These are phyloP conservation scores for Talaromyces piceae DNA, from an alignment of 2,329 filamentous ascomycete genomes.

Conservation along the genomic window DNA sequence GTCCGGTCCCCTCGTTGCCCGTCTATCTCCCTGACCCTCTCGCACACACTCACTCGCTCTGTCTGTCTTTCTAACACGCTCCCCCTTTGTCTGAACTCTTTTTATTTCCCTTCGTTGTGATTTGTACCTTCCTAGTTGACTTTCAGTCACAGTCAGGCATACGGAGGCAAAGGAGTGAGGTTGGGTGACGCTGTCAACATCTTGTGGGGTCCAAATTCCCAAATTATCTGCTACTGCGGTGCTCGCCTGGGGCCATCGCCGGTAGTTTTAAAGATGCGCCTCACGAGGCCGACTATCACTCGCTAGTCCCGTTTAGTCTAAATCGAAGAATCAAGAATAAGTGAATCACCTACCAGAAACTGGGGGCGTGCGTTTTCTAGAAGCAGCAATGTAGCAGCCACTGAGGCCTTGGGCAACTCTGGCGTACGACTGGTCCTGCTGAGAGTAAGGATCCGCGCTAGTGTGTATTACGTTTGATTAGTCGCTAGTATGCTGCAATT, in stretches of 20 bases:
- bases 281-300: background rate
- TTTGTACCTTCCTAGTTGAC: background rate
- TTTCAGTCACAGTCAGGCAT: background rate
- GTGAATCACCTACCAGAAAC: background rate
- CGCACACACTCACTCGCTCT: background rate
- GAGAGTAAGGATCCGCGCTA: background rate
- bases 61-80: background rate
- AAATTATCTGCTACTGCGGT: background rate
- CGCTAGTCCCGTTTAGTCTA: background rate
- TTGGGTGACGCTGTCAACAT: background rate
- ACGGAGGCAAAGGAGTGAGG: background rate
- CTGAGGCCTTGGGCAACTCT: background rate
- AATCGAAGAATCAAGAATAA: background rate
- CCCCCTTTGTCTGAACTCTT: background rate
- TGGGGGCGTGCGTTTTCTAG: constrained; percentile 1
- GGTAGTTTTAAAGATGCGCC: constrained; percentile 1
- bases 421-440: background rate
- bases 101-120: background rate
- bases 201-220: constrained; percentile 1
- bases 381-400: background rate
- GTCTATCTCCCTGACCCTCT: background rate
- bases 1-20: background rate
- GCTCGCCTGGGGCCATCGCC: background rate
- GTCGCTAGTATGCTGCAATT: background rate
- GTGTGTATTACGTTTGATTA: background rate